phyloP scores from a whole-genome alignment of 805 yeast species.

The Spathaspora gorwiae region DNA sequence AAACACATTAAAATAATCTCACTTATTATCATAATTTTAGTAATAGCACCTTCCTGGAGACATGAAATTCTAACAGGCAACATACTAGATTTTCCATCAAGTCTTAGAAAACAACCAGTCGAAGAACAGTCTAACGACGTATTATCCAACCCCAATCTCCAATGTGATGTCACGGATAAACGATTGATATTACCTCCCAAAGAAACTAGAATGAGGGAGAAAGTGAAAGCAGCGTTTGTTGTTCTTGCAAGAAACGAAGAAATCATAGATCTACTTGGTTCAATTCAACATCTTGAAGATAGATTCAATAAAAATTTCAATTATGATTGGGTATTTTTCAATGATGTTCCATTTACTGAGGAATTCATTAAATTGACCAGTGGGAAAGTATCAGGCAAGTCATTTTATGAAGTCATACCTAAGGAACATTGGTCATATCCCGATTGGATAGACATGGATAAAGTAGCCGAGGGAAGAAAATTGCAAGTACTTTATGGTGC shows the following conservation, averaged over 20 bases:
- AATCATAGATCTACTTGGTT: conserved; percentile 52
- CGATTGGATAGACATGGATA: conserved; percentile 69
- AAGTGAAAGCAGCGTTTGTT: conserved; percentile 72
- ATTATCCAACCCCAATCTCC: too few relatives aligned
- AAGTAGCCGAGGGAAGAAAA: conserved; percentile 60
- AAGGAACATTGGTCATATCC: conserved; percentile 86
- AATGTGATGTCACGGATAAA: too few relatives aligned
- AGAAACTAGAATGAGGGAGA: conserved; percentile 11
- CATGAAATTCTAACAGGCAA: too few relatives aligned
- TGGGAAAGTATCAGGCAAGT: conserved; percentile 68
- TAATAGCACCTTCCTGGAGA: too few relatives aligned
- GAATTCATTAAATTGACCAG: conserved; percentile 70
- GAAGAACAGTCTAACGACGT: too few relatives aligned
- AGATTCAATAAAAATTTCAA: conserved; percentile 76
- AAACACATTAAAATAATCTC: too few relatives aligned
- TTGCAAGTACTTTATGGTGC: conserved; percentile 66
- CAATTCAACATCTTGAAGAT: conserved; percentile 80
- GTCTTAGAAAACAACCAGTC: too few relatives aligned
- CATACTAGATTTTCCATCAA: too few relatives aligned
- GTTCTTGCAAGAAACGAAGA: conserved; percentile 77
- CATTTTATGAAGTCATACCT: conserved; percentile 76
- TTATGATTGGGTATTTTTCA: conserved; percentile 94
- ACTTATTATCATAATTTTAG: too few relatives aligned
- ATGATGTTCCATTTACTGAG: conserved; percentile 79
- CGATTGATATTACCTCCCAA: too few relatives aligned